These are phyloP conservation scores for Lepraria neglecta DNA, from an alignment of 495 filamentous ascomycete genomes.

Conservation along the genomic window DNA sequence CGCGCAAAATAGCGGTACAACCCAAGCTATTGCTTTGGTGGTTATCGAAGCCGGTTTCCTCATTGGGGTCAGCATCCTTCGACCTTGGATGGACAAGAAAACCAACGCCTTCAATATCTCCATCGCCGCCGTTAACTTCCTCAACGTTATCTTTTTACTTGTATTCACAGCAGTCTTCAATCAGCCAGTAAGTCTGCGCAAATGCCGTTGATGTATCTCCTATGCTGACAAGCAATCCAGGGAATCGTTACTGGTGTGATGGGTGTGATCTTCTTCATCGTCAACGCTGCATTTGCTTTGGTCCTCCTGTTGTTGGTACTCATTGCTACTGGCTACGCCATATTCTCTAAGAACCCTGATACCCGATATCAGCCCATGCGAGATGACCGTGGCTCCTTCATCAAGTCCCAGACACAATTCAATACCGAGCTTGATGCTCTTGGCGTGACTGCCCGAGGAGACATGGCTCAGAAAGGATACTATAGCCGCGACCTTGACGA, in stretches of 20 bases:
- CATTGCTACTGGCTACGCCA: slow-evolving; percentile 71
- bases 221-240: slow-evolving; percentile 26
- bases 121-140: slow-evolving; percentile 82
- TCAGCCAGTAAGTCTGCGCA: slow-evolving; percentile 57
- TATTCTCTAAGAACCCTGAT: slow-evolving; percentile 93
- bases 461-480: slow-evolving; percentile 61
- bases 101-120: slow-evolving; percentile 96
- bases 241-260: slow-evolving; percentile 85
- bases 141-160: slow-evolving; percentile 81
- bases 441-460: slow-evolving; percentile 84
- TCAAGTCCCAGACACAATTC: slow-evolving; percentile 92
- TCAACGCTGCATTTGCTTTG: slow-evolving; percentile 81
- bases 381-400: slow-evolving; percentile 93
- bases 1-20: slow-evolving; percentile 62
- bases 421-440: slow-evolving; percentile 89
- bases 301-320: slow-evolving; percentile 84
- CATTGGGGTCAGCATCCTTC: slow-evolving; percentile 69
- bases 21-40: slow-evolving; percentile 79
- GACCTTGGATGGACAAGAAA: slow-evolving; percentile 99
- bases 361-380: slow-evolving; percentile 94
- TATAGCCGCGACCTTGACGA: slow-evolving; percentile 68
- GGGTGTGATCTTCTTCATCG: slow-evolving; percentile 87
- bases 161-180: slow-evolving; percentile 80
- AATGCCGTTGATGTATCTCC: not conserved
- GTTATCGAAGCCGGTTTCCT: slow-evolving; percentile 79